These are phyloP conservation scores for Phytophthora pistaciae DNA, from an alignment of 352 stramenopile species.

Conservation along the genomic window DNA sequence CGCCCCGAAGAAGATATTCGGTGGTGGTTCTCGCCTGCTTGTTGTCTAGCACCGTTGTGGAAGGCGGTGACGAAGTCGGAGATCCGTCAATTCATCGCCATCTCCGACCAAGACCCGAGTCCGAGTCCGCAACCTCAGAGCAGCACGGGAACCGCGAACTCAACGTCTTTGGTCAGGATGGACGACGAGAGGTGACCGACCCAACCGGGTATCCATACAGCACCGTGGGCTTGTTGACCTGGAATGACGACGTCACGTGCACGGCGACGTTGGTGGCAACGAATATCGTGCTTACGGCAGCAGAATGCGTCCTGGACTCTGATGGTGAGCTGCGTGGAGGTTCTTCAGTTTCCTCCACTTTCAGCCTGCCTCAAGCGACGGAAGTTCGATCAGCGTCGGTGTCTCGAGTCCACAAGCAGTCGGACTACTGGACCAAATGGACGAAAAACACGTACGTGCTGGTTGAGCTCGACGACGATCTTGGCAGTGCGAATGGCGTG, in stretches of 20 bases:
- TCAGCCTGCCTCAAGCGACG: conserved; percentile 35
- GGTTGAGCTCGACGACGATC: conserved; percentile 57
- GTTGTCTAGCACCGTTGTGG: conserved; percentile 6
- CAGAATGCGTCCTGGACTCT: conserved; percentile 60
- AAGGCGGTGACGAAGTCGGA: neutral
- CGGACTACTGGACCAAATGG: conserved; percentile 73
- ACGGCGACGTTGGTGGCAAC: conserved; percentile 64
- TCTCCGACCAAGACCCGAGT: conserved; percentile 16
- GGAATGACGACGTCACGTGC: conserved; percentile 54
- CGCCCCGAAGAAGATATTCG: neutral
- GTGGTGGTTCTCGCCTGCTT: conserved; percentile 1
- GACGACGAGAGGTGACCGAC: conserved; percentile 45
- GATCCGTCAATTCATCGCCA: conserved; percentile 11
- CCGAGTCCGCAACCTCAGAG: neutral
- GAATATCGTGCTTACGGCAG: conserved; percentile 59
- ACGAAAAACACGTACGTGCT: conserved; percentile 70
- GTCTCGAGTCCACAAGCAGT: conserved; percentile 65
- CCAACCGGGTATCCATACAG: conserved; percentile 56
- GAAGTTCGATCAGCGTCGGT: conserved; percentile 29
- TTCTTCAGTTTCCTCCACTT: conserved; percentile 31
- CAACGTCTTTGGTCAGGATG: conserved; percentile 58
- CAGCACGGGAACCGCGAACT: conserved; percentile 37
- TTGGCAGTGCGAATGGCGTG: conserved; percentile 44
- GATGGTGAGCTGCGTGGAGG: conserved; percentile 38
- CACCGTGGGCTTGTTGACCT: conserved; percentile 60